A percentile compares a stretch with the other conserved stretches of the same genome.
Evolutionary conservation across 192 early-diverging fungal genomes (phyloP).

Genomic region (Phlyctochytrium arcticum): DNA sequence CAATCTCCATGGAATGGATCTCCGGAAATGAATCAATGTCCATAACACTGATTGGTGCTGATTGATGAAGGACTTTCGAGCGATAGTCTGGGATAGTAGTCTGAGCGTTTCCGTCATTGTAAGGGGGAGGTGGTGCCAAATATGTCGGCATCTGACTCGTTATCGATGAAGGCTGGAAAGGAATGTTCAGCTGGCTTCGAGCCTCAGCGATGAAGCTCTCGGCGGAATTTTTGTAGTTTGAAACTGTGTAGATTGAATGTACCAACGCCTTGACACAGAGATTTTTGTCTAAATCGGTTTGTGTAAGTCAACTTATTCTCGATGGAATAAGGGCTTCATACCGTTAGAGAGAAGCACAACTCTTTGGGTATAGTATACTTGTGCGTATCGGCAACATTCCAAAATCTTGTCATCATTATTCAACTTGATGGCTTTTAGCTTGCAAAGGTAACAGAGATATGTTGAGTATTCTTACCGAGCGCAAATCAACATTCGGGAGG

Average conservation of each 20-base stretch:
- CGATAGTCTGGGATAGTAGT: too few species aligned
- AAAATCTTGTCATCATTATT: slow-evolving; percentile 29
- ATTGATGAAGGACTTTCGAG: too few species aligned
- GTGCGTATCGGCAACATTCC: slow-evolving; percentile 25
- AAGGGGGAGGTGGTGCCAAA: too few species aligned
- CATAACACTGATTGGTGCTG: too few species aligned
- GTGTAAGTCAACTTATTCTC: neutral
- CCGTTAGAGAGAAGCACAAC: slow-evolving; percentile 22
- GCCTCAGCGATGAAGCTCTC: neutral
- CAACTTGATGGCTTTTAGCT: too few species aligned
- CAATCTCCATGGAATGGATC: too few species aligned
- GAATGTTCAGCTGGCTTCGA: neutral
- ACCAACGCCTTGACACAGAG: slow-evolving; percentile 21
- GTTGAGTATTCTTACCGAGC: too few species aligned
- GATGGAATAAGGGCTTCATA: neutral
- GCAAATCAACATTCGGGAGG: slow-evolving; percentile 1
- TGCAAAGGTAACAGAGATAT: too few species aligned
- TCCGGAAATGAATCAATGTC: too few species aligned
- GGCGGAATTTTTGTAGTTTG: slow-evolving; percentile 1
- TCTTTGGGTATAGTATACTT: neutral
- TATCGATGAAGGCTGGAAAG: too few species aligned
- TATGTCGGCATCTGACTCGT: too few species aligned
- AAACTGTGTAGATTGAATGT: slow-evolving; percentile 2
- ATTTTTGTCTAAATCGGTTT: slow-evolving; percentile 25
- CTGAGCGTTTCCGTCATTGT: too few species aligned